Conservation (phyloP, 1,284 basidiomycete genomes). For the Rhodotorula sp. region DNA sequence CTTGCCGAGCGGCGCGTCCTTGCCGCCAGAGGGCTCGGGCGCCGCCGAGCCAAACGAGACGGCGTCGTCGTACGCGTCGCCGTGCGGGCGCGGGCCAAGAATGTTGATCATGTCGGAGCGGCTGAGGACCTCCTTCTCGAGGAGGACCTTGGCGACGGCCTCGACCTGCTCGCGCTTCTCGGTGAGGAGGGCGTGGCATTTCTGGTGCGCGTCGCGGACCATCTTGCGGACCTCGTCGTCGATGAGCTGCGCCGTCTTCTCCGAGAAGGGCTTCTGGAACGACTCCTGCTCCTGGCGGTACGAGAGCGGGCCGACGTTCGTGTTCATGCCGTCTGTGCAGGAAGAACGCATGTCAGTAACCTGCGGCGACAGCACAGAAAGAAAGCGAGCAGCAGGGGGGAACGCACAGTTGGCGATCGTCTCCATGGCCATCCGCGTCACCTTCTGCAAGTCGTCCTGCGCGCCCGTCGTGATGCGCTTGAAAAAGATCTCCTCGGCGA, state of each 20-base stretch:
- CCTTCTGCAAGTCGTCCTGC: slow-evolving; percentile 89
- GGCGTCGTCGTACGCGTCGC: slow-evolving; percentile 18
- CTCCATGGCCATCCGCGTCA: slow-evolving; percentile 97
- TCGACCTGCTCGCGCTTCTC: slow-evolving; percentile 86
- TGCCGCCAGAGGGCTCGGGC: background rate
- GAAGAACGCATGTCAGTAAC: slow-evolving; percentile 56
- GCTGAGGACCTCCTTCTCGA: slow-evolving; percentile 94
- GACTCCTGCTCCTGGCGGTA: slow-evolving; percentile 82
- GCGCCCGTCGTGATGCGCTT: slow-evolving; percentile 95
- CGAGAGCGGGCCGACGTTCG: slow-evolving; percentile 88
- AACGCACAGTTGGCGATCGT: slow-evolving; percentile 56
- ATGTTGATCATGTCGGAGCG: slow-evolving; percentile 83
- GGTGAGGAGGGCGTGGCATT: slow-evolving; percentile 79
- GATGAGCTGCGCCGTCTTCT: slow-evolving; percentile 92
- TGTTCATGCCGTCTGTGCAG: slow-evolving; percentile 82
- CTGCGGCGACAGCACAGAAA: background rate
- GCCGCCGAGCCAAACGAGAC: slow-evolving; percentile 17
- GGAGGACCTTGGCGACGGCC: slow-evolving; percentile 84
- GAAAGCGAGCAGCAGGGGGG: background rate
- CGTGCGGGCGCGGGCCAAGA: slow-evolving; percentile 82
- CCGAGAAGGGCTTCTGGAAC: slow-evolving; percentile 97
- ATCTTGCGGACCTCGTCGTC: slow-evolving; percentile 89
- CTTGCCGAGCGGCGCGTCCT: slow-evolving; percentile 9
- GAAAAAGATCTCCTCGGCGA: slow-evolving; percentile 98
- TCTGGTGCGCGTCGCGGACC: slow-evolving; percentile 82